Evolutionary conservation across 768 basidiomycete species (phyloP), one percentile per base, ranked within the genome.

Genomic region (Boletus barrowsii): DNA sequence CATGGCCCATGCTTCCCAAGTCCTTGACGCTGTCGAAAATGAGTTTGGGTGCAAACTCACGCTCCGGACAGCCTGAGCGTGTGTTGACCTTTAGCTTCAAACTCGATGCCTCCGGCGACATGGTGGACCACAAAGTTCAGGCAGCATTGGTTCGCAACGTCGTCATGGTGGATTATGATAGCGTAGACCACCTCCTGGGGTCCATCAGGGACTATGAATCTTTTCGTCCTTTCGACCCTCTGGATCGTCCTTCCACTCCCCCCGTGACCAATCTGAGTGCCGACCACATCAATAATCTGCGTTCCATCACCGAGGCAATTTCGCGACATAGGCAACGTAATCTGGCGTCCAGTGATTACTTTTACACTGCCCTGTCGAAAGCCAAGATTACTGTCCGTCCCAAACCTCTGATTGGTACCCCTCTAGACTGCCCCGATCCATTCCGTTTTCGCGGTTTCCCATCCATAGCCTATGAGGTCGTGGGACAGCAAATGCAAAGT

Each of bases 11-110:
- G 75, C 77, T 98, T n/a, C 90, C 93, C 5, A 66, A 72, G 18
- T 71, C 72, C 10, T 59, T 88, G 42, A 75, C 80, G 52, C 73
- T 81, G n/a, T 68, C 69, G 10, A 73, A 73, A 26, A 71, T 83
- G 62, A 83, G 80, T 61, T 68, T 86, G 42, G 81, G 81, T 22
- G 62, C 72, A 22, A 62, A 56, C 33, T 60, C 66, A 10, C 20
- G 55, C 3, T 56, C 55, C n/a, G 74, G 72, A 15, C 55, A 63
- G 3, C 70, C 73, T 0, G 83, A 87, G 60, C 79, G 77, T 7
- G 86, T 86, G 2, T 61, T 99, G 58, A 86, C 92, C 0, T 93
- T 98, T 72, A 96, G 93, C 54, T 76, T 79, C 48, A 86, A 86
- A 61, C 55, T 98, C 9, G 78, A 84, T 56, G 57, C 70, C 1